A percentile compares a stretch with the other conserved stretches of the same genome.
Conservation (phyloP, 2,329 filamentous ascomycete species). For the Stagonosporopsis vannaccii region DNA sequence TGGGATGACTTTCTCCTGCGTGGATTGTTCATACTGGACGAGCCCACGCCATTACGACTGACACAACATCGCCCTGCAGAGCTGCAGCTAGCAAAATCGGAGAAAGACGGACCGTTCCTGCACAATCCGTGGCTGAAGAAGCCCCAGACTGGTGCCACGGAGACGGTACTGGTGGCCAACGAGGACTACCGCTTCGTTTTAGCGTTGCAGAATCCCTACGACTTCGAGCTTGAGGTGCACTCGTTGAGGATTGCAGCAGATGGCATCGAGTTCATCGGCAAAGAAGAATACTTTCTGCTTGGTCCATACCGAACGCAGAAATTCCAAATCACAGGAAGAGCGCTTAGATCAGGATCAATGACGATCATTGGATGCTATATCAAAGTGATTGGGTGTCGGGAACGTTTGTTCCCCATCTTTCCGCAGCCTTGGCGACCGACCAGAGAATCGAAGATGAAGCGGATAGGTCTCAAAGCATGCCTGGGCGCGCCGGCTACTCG, state of each 20-base stretch:
- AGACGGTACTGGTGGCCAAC: slow-evolving; percentile 77
- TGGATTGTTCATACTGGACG: slow-evolving; percentile 70
- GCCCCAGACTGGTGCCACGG: slow-evolving; percentile 62
- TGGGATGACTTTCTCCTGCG: slow-evolving; percentile 97
- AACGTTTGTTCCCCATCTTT: slow-evolving; percentile 86
- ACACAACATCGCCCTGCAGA: slow-evolving; percentile 46
- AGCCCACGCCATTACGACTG: slow-evolving; percentile 35
- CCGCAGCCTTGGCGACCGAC: slow-evolving; percentile 76
- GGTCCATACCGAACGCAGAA: slow-evolving; percentile 85
- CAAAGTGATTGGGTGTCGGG: slow-evolving; percentile 80
- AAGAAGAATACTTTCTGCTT: slow-evolving; percentile 70
- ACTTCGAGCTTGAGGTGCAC: slow-evolving; percentile 90
- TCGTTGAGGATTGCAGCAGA: slow-evolving; percentile 76
- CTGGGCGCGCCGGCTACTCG: slow-evolving; percentile 58
- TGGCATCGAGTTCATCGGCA: slow-evolving; percentile 74
- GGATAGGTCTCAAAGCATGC: slow-evolving; percentile 65
- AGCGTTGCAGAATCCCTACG: slow-evolving; percentile 91
- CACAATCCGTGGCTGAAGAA: slow-evolving; percentile 90
- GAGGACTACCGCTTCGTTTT: slow-evolving; percentile 81
- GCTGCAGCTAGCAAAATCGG: slow-evolving; percentile 41
- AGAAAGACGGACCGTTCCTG: slow-evolving; percentile 78
- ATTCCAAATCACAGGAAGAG: slow-evolving; percentile 73
- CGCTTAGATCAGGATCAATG: slow-evolving; percentile 71
- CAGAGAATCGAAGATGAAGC: slow-evolving; percentile 76
- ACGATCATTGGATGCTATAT: slow-evolving; percentile 80